These are phyloP conservation scores for Geotrichum histeridarum DNA, from an alignment of 1,139 yeast species.

Conservation along the genomic window DNA sequence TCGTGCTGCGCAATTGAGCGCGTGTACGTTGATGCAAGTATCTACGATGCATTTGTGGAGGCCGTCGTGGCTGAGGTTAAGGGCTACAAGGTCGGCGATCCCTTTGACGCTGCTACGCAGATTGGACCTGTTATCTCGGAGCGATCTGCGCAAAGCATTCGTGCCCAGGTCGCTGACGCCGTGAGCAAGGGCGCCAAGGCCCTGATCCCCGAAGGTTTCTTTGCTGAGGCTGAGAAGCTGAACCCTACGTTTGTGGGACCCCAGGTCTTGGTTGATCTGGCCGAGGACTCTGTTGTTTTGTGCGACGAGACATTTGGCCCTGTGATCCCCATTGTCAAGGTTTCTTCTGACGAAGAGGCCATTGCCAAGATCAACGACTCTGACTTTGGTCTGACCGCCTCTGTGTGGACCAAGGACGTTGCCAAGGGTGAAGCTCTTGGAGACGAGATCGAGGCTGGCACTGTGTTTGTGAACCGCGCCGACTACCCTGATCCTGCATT, in stretches of 20 bases:
- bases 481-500: conserved; percentile 73
- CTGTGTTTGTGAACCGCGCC: conserved; percentile 79
- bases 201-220: conserved; percentile 64
- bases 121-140: conserved; percentile 79
- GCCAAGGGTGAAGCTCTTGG: conserved; percentile 56
- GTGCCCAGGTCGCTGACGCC: conserved; percentile 67
- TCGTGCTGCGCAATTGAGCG: conserved; percentile 88
- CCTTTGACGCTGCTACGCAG: conserved; percentile 61
- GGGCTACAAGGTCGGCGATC: conserved; percentile 53
- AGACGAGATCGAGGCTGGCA: conserved; percentile 71
- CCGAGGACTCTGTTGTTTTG: conserved; percentile 60
- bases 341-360: conserved; percentile 39
- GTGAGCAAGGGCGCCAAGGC: conserved; percentile 61
- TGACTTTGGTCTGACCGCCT: conserved; percentile 49
- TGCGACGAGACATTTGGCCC: conserved; percentile 74
- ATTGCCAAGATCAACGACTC: conserved; percentile 37
- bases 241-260: conserved; percentile 75
- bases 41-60: conserved; percentile 62
- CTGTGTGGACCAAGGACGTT: conserved; percentile 51
- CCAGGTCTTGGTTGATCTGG: conserved; percentile 70
- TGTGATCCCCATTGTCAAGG: conserved; percentile 41
- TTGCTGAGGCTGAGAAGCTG: conserved; percentile 34
- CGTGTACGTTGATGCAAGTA: conserved; percentile 62
- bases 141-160: conserved; percentile 65
- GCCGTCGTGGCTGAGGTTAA: conserved; percentile 62